Percentiles rank a stretch among this genome's conserved stretches.
Evolutionary conservation across 345 rosid species (phyloP).

Genomic region (Syzygium aromaticum): DNA sequence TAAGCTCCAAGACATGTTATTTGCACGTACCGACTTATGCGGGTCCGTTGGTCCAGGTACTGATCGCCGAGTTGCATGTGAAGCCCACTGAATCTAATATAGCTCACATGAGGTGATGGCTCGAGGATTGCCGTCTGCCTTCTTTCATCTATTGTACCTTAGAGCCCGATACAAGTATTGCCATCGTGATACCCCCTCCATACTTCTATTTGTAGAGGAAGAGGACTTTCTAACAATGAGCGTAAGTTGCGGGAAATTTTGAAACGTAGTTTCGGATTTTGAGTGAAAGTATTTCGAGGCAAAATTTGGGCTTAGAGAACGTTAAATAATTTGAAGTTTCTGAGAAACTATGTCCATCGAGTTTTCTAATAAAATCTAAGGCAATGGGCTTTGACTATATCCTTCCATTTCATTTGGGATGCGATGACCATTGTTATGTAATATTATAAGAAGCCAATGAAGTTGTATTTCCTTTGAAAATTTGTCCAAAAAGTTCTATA

Average conservation of each 20-base stretch:
- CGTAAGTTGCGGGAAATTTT: neutral
- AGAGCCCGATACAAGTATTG: neutral
- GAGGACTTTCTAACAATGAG: neutral
- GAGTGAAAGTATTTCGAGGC: neutral
- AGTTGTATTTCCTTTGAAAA: neutral
- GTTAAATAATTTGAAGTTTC: neutral
- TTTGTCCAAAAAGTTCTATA: too few relatives aligned
- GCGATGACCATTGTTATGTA: neutral
- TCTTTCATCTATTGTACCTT: neutral
- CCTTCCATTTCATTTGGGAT: neutral
- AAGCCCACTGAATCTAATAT: neutral
- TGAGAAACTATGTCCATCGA: neutral
- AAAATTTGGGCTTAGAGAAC: neutral
- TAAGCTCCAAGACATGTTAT: neutral
- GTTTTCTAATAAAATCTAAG: neutral
- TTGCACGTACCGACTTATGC: neutral
- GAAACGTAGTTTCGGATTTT: neutral
- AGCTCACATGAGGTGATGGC: accelerated
- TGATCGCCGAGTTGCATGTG: neutral
- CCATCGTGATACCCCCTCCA: neutral
- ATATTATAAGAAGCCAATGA: neutral
- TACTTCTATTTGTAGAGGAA: neutral
- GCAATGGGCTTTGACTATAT: neutral
- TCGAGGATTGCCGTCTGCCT: neutral
- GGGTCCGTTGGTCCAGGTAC: neutral